Evolutionary conservation across 2,329 filamentous ascomycete species (phyloP), one percentile per base, ranked within the genome.

Genomic region (Microthyrium microscopicum): DNA sequence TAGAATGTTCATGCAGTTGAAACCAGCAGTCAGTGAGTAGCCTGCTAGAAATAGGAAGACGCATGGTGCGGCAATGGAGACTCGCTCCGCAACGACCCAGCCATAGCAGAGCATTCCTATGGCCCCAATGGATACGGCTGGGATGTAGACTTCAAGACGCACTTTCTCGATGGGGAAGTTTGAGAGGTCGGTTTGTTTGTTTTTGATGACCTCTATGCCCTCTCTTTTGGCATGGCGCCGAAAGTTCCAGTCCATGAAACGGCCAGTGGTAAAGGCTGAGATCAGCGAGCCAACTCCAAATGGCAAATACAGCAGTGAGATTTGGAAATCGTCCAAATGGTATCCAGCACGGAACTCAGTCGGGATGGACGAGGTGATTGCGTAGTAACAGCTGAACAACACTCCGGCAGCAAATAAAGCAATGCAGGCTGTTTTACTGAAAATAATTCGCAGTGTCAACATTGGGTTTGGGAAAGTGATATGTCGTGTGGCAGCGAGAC

Each of bases 231-330:
- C 77, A 29, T 73, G 65, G 25, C 77, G 68, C 5, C 71, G 64
- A 50, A 80, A 91, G 50, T 84, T 84, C 62, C 69, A 73, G 51
- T 82, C 77, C 22, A 80, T 62, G 2, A 71, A 42, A 2, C 61
- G 60, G 4, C 80, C 77, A 21, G 49, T 53, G 12, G 57, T 46
- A 17, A 57, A 40, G 13, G 56, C 48, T 27, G 54, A 47, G 15
- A 50, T 31, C 21, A 57, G 42, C 26, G 49, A 46, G 4, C 58
- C 58, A 5, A 48, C 35, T 9, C 55, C 57, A 25, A 58, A 52
- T 1, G 58, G 50, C 7, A 39, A 18, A 24, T 26, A 64, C 6
- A 39, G 46, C 5, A 59, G 44, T 2, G 55, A 55, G 26, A 65
- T 55, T 39, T 68, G 52, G 8, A 68, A 52, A 33, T 62, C 53